Base-by-base conservation (phyloP, 192 early-diverging fungal species). In the Chytriomyces sp. region DNA sequence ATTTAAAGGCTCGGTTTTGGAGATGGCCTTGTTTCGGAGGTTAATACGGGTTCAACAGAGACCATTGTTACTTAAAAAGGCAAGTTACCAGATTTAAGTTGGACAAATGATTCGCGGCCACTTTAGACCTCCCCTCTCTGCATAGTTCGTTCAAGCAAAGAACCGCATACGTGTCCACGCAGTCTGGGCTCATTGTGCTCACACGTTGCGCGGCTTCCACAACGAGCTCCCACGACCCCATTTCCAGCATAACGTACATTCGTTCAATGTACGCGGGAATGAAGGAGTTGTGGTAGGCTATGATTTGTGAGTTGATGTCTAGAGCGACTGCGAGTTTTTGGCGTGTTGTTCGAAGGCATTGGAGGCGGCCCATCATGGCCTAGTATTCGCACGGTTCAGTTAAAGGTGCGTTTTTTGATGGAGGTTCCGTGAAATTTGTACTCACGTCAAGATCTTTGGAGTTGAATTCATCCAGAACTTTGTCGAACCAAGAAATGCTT, bases 181-280 rank as follows among this genome's bases (percentile, higher is more conserved):
- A 83, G 24, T 89, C 83, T 13, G 80, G 82, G 16, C 50, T 48
- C 61, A 82, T 26, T 0, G 64, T 75, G 18, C 71, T 43, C 26
- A 89, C 63, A 45, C 77, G 59, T 49, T 89, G 84, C 0, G 85
- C 80, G 3, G 86, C 79, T 65, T 89, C 86, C 2, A 82, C 53
- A 5, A 78, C 78, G 64, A 83, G 82, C 45, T 89, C 85, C 86
- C 86, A 89, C 5, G 78, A 72, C 20, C 65, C 69, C 50, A 85
- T 64, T 61, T 88, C 83, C 13, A 88, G 72, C 13, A 81, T 67
- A 10, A 86, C 66, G 60, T 85, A 85, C 81, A 86, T 83, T 6
- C 84, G 71, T 61, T 88, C 86, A 43, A 89, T 81, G 73, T 83
- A 82, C 0, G 88, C 88, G 1, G 88, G 88, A 6, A 86, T 47